Percentiles rank a stretch among this genome's conserved stretches.
These are phyloP conservation scores for Ormosia emarginata DNA, from an alignment of 306 rosid species.

Conservation along the genomic window DNA sequence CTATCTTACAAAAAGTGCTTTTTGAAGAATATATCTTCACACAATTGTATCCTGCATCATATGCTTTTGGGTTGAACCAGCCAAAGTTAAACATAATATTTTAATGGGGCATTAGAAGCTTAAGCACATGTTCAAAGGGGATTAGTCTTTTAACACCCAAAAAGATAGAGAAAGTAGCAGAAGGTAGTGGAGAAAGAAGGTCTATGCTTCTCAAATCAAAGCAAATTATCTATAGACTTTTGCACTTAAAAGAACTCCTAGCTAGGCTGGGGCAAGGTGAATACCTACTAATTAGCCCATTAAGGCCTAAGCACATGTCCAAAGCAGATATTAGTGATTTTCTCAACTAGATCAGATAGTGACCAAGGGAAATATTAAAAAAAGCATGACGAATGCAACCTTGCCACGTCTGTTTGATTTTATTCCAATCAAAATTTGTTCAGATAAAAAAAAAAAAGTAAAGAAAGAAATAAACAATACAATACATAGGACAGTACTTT, in stretches of 20 bases:
- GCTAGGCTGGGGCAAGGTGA: background rate
- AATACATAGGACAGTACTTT: constrained; percentile 17
- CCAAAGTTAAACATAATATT: constrained; percentile 27
- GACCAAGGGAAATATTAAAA: background rate
- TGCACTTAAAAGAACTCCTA: background rate
- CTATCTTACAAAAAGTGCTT: constrained; percentile 41
- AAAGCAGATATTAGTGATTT: constrained; percentile 7
- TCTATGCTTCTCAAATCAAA: constrained; percentile 31
- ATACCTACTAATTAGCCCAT: constrained; percentile 40
- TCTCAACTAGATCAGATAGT: background rate
- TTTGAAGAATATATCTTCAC: constrained; percentile 33
- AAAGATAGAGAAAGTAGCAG: constrained; percentile 28
- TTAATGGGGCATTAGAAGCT: constrained; percentile 27
- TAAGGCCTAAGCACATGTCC: constrained; percentile 47
- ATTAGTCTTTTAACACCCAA: constrained; percentile 36
- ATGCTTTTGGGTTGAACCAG: constrained; percentile 32
- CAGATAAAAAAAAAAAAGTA: background rate
- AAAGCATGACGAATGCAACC: constrained; percentile 11
- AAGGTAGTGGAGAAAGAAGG: constrained; percentile 17
- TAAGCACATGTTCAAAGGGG: constrained; percentile 51
- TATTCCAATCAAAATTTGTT: constrained; percentile 12
- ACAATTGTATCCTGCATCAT: constrained; percentile 34
- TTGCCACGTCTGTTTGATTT: constrained; percentile 27
- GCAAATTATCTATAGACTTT: background rate
- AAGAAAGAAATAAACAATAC: background rate